Evolutionary conservation across 805 yeast species (phyloP), one percentile per base, ranked within the genome.

Genomic region (Candida tammaniensis): DNA sequence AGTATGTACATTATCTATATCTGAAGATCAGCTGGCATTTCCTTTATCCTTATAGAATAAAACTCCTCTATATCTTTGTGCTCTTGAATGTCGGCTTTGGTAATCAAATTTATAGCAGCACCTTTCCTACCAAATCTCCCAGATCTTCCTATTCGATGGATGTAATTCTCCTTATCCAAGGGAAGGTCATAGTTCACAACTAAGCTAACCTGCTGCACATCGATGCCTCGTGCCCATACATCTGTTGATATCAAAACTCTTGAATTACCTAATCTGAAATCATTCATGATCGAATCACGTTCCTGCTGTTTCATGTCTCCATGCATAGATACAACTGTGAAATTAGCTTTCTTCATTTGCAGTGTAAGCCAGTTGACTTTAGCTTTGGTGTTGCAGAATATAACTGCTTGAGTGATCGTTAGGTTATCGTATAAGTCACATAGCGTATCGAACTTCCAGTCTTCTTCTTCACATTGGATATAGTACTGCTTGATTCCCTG

Each of bases 91-190:
- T 93, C 98, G 33, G 81, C 82, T 47, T 70, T 72, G 38, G 97
- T 87, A 54, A 88, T 81, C 52, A 93, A 84, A 74, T 89, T 93
- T 64, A 91, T 86, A 39, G 98, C 97, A 54, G 85, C 95, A 73
- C 96, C 98, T 73, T 89, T 91, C 68, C 98, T 81, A 51, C 98
- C 98, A 72, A 91, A 91, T 61, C 98, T 81, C 46, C 98, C 98
- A 49, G 95, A 88, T 65, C 98, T 82, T 63, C 98, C 98, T 49
- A 91, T 91, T 68, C 98, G 79, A 72, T 91, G 98, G 56, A 91
- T 82, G 64, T 91, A 91, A 75, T 91, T 91, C 65, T 91, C 98
- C 59, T 82, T 80, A 74, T 93, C 88, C 46, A 77, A 63, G 37
- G 98, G 98, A 61, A 91, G 70, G 64, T 91, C 98, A 68, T 86